Conservation (phyloP, 192 early-diverging fungal genomes). For the Allomyces macrogynus region DNA sequence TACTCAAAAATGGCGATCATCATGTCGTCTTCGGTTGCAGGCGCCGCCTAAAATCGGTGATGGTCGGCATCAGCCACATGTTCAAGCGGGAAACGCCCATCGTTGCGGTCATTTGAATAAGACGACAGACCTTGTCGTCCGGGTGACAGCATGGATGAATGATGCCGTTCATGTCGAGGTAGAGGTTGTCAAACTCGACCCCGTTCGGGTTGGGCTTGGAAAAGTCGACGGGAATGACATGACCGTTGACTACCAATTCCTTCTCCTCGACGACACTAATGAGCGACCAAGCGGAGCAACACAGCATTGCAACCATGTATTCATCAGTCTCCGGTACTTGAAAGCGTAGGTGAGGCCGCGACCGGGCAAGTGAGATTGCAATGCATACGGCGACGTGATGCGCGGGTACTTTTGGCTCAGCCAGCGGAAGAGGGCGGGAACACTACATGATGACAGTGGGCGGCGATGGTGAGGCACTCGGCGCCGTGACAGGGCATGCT, state of each 20-base stretch:
- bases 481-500: no score
- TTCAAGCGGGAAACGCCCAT: no score
- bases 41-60: conserved; percentile 30
- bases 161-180: conserved; percentile 98
- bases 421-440: conserved; percentile 5
- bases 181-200: conserved; percentile 76
- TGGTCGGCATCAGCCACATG: no score
- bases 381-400: conserved; percentile 2
- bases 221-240: background rate
- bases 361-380: background rate
- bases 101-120: no score
- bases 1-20: conserved; percentile 87
- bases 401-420: conserved; percentile 4
- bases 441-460: background rate
- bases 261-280: background rate
- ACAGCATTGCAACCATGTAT: background rate
- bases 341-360: background rate
- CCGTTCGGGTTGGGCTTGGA: conserved; percentile 29
- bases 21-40: conserved; percentile 80
- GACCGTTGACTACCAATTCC: background rate
- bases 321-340: background rate
- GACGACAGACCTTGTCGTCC: conserved; percentile 34
- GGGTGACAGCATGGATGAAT: conserved; percentile 74
- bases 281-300: background rate
- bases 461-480: no score